Evolutionary conservation across 805 yeast genomes (phyloP).

Genomic region (Saturnispora galanensis): DNA sequence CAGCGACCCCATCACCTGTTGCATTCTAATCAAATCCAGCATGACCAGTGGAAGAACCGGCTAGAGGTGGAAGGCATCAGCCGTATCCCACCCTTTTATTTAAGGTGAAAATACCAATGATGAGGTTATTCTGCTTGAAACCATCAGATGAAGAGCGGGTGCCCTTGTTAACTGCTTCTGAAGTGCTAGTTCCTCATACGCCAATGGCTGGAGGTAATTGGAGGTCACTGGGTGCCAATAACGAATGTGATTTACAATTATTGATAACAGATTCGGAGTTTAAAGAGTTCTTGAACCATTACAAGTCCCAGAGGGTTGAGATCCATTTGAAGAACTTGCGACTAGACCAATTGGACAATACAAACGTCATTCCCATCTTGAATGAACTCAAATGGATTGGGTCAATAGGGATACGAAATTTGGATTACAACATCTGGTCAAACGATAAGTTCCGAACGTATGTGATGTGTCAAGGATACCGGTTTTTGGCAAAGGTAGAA

Average conservation of each 20-base stretch:
- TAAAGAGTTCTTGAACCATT: neutral
- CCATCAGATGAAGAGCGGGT: neutral
- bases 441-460: conserved; percentile 1
- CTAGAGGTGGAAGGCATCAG: neutral
- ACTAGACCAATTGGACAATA: conserved; percentile 1
- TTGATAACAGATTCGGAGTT: conserved; percentile 2
- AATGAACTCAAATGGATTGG: neutral
- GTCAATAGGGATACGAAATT: neutral
- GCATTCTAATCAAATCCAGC: neutral
- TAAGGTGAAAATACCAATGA: neutral
- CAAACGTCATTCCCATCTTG: neutral
- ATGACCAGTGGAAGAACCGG: too few relatives aligned
- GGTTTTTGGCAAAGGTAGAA: neutral
- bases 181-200: too few relatives aligned
- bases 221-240: neutral
- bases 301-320: neutral
- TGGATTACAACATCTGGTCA: conserved; percentile 1
- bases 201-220: neutral
- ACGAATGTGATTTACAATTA: neutral
- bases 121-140: too few relatives aligned
- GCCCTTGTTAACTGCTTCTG: too few relatives aligned
- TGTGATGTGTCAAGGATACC: conserved; percentile 1
- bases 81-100: neutral
- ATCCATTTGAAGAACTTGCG: neutral
- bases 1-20: neutral